Conservation (phyloP, 2,329 filamentous ascomycete genomes). For the Pyricularia sp. region DNA sequence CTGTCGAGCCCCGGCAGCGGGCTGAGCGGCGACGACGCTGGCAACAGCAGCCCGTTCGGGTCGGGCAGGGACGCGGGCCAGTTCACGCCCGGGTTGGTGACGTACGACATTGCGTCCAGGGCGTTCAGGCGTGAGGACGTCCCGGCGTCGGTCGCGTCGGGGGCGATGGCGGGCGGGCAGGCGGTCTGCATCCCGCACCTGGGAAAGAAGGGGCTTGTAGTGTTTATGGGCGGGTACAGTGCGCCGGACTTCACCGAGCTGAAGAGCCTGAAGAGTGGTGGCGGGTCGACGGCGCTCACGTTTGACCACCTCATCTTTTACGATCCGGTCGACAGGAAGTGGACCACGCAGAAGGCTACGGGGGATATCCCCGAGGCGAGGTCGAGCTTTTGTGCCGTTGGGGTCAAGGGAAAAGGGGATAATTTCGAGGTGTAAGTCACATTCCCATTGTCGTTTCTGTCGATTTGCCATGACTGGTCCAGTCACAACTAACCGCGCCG, state of each 20-base stretch:
- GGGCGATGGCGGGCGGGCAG: not conserved
- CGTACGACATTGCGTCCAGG: not conserved
- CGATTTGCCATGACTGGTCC: not conserved
- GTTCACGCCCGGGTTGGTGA: not conserved
- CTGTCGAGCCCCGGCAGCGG: not conserved
- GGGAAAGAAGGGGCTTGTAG: not conserved
- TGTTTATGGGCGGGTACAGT: constrained; percentile 3
- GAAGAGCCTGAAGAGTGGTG: not conserved
- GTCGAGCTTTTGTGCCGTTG: constrained; percentile 23
- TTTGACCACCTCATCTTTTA: constrained; percentile 22
- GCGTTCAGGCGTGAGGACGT: not conserved
- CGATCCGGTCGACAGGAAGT: constrained; percentile 22
- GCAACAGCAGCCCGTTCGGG: not conserved
- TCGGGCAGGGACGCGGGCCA: not conserved
- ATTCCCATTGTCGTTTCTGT: not conserved
- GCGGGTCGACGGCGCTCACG: constrained; percentile 6
- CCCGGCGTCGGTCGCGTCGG: not conserved
- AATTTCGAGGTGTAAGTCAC: constrained; percentile 8
- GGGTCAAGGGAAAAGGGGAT: constrained; percentile 19
- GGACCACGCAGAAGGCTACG: constrained; percentile 23
- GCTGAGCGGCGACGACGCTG: not conserved
- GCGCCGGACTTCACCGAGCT: not conserved
- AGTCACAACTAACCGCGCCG: not conserved
- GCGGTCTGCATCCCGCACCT: constrained; percentile 3
- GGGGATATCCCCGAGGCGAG: constrained; percentile 18